These are phyloP conservation scores for Coemansia sp. DNA, from an alignment of 192 early-diverging fungal species.

Conservation along the genomic window DNA sequence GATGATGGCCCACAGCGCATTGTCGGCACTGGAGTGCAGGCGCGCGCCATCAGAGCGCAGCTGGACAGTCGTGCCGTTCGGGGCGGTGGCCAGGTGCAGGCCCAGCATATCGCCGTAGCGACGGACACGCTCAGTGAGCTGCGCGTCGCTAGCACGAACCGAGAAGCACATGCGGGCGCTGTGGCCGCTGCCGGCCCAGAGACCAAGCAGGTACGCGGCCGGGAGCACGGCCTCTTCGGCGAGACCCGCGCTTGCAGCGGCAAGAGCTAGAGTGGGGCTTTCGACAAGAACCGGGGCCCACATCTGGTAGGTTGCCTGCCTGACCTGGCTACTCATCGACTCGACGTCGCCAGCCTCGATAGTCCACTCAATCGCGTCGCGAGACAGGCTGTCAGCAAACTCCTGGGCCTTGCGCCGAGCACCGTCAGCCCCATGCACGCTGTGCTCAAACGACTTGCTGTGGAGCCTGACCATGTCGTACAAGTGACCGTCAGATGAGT, in stretches of 20 bases:
- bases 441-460: constrained; percentile 11
- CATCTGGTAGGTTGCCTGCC: constrained; percentile 27
- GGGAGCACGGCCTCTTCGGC: background rate
- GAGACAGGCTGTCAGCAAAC: constrained; percentile 7
- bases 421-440: constrained; percentile 4
- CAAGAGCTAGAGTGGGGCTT: background rate
- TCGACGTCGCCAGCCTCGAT: constrained; percentile 38
- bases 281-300: constrained; percentile 25
- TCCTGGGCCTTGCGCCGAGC: constrained; percentile 3
- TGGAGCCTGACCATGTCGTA: constrained; percentile 8
- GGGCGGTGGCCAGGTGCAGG: background rate
- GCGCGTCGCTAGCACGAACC: constrained; percentile 1
- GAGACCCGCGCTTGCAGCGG: constrained; percentile 2
- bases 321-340: constrained; percentile 6
- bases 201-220: constrained; percentile 30
- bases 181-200: constrained; percentile 1
- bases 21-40: background rate
- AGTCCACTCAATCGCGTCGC: constrained; percentile 16
- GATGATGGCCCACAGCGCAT: background rate
- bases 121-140: constrained; percentile 12
- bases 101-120: background rate
- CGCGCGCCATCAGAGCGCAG: background rate
- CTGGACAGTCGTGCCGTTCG: background rate
- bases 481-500: background rate
- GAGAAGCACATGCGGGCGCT: background rate